Percentiles rank a stretch among this genome's conserved stretches.
These are phyloP conservation scores for Pleurotus platypus DNA, from an alignment of 768 basidiomycete genomes.

Conservation along the genomic window DNA sequence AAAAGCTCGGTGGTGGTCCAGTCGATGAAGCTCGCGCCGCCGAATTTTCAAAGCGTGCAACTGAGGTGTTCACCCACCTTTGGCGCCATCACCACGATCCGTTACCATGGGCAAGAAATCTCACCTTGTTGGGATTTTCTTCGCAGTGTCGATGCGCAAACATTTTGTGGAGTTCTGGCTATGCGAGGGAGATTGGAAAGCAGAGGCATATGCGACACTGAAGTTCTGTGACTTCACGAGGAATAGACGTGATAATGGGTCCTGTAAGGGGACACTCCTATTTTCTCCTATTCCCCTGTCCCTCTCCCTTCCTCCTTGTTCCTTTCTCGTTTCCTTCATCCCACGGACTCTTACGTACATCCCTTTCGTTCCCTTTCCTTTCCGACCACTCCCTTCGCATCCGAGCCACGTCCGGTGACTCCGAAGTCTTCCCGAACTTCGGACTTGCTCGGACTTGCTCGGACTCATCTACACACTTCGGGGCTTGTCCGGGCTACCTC, in stretches of 20 bases:
- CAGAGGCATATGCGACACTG: constrained; percentile 7
- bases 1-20: constrained; percentile 2
- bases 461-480: too few relatives aligned
- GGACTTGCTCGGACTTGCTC: too few relatives aligned
- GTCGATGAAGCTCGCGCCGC: background rate
- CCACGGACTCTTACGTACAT: too few relatives aligned
- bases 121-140: constrained; percentile 6
- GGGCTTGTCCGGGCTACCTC: too few relatives aligned
- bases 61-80: constrained; percentile 9
- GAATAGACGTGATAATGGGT: background rate
- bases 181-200: constrained; percentile 15
- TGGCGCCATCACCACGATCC: background rate
- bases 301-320: too few relatives aligned
- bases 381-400: too few relatives aligned
- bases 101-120: constrained; percentile 5
- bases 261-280: too few relatives aligned
- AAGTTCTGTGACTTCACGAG: constrained; percentile 11
- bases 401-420: too few relatives aligned
- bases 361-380: too few relatives aligned
- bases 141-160: constrained; percentile 8
- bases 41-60: constrained; percentile 8
- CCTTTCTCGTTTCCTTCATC: too few relatives aligned
- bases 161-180: constrained; percentile 14
- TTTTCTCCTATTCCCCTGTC: too few relatives aligned
- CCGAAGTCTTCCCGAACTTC: too few relatives aligned